Evolutionary conservation across 1,284 basidiomycete genomes (phyloP).

Genomic region (Leccinum fallax): DNA sequence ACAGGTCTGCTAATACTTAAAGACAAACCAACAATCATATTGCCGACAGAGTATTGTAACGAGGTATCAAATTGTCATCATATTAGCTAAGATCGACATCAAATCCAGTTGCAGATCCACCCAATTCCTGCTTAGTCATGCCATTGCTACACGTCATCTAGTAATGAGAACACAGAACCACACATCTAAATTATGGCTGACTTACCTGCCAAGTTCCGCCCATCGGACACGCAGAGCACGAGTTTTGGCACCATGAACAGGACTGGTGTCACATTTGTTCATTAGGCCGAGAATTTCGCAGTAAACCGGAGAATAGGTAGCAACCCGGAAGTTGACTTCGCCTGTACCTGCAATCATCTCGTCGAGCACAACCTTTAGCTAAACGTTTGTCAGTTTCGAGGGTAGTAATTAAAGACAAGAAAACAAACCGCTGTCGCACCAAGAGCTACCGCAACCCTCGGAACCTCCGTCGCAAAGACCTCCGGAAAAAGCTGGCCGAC

Average conservation of each 20-base stretch:
- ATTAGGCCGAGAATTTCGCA: not conserved
- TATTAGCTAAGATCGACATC: not conserved
- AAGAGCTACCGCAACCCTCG: not conserved
- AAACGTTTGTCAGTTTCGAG: not conserved
- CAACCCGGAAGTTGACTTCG: conserved; percentile 1
- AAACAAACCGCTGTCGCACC: not conserved
- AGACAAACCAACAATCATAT: not conserved
- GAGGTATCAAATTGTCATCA: not conserved
- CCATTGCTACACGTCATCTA: not conserved
- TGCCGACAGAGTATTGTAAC: not conserved
- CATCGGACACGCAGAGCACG: not conserved
- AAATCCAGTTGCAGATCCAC: not conserved
- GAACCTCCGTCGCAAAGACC: not conserved
- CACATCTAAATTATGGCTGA: not conserved
- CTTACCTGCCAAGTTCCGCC: conserved; percentile 1
- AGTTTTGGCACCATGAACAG: not conserved
- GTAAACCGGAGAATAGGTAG: not conserved
- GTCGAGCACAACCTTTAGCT: conserved; percentile 5
- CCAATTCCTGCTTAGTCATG: not conserved
- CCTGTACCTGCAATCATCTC: not conserved
- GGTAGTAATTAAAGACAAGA: not conserved
- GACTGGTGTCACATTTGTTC: not conserved
- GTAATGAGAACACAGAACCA: not conserved
- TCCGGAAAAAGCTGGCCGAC: not conserved
- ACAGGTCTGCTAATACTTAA: not conserved